Evolutionary conservation across 1,139 yeast genomes (phyloP).

Genomic region (Pneumocystis canis): DNA sequence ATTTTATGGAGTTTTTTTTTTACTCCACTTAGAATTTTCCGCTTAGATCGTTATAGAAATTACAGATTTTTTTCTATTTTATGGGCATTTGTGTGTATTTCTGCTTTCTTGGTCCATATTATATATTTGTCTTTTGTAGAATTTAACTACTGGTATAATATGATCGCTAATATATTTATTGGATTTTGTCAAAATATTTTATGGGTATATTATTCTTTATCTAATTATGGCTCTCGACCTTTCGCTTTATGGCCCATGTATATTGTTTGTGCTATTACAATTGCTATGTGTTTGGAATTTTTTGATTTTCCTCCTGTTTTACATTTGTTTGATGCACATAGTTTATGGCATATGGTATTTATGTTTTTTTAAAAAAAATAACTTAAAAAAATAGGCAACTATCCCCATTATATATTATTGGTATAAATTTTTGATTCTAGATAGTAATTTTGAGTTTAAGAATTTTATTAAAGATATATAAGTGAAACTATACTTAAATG

Average conservation of each 20-base stretch:
- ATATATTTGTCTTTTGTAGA: conserved; percentile 44
- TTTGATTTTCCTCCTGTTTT: conserved; percentile 71
- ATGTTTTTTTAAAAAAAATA: background rate
- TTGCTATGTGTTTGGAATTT: conserved; percentile 75
- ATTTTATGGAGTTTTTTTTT: conserved; percentile 67
- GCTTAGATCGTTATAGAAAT: conserved; percentile 35
- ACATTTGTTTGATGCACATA: conserved; percentile 70
- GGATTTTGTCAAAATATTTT: conserved; percentile 60
- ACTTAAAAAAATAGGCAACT: background rate
- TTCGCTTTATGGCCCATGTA: conserved; percentile 40
- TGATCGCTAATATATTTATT: conserved; percentile 71
- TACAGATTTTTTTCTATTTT: conserved; percentile 20
- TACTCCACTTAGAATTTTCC: conserved; percentile 42
- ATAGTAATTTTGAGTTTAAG: background rate
- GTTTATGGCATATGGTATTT: conserved; percentile 43
- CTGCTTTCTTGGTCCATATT: conserved; percentile 49
- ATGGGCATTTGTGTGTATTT: conserved; percentile 32
- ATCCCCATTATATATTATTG: background rate
- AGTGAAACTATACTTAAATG: background rate
- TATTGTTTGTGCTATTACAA: conserved; percentile 38
- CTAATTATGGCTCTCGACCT: conserved; percentile 12
- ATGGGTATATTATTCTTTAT: conserved; percentile 30
- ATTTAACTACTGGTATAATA: conserved; percentile 89
- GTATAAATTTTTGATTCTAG: background rate
- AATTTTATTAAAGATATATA: background rate